Evolutionary conservation across 2,329 filamentous ascomycete genomes (phyloP).

Genomic region (Pyricularia pennisetigena): DNA sequence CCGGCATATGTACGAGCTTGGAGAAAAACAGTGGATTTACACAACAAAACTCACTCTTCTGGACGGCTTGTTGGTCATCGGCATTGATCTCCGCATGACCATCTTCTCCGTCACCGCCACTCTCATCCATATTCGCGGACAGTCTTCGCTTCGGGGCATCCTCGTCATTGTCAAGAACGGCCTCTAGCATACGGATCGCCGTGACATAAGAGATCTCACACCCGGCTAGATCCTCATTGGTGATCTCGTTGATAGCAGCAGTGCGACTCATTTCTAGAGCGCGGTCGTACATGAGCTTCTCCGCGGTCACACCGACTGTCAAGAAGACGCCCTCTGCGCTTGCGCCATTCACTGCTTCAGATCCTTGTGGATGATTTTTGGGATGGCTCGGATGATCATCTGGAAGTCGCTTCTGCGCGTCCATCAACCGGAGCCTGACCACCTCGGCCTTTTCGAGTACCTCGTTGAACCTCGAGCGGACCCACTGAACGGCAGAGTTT

Average conservation of each 20-base stretch:
- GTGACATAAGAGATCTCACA: conserved; percentile 93
- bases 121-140: conserved; percentile 29
- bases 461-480: conserved; percentile 89
- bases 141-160: conserved; percentile 31
- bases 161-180: conserved; percentile 78
- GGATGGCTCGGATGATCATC: conserved; percentile 81
- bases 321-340: conserved; percentile 72
- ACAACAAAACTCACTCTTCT: conserved; percentile 50
- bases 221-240: conserved; percentile 75
- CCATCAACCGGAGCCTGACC: conserved; percentile 77
- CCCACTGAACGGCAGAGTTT: conserved; percentile 93
- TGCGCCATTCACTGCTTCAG: conserved; percentile 46
- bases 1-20: background rate
- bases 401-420: conserved; percentile 77
- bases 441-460: conserved; percentile 93
- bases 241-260: conserved; percentile 91
- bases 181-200: conserved; percentile 89
- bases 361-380: conserved; percentile 58
- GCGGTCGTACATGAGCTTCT: conserved; percentile 96
- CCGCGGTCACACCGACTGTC: conserved; percentile 82
- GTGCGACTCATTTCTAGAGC: conserved; percentile 93
- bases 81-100: conserved; percentile 42
- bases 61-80: conserved; percentile 63
- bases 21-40: conserved; percentile 3
- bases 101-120: conserved; percentile 28